phyloP scores from a whole-genome alignment of 2,329 filamentous ascomycete species.

The Leptodontidium sp. region DNA sequence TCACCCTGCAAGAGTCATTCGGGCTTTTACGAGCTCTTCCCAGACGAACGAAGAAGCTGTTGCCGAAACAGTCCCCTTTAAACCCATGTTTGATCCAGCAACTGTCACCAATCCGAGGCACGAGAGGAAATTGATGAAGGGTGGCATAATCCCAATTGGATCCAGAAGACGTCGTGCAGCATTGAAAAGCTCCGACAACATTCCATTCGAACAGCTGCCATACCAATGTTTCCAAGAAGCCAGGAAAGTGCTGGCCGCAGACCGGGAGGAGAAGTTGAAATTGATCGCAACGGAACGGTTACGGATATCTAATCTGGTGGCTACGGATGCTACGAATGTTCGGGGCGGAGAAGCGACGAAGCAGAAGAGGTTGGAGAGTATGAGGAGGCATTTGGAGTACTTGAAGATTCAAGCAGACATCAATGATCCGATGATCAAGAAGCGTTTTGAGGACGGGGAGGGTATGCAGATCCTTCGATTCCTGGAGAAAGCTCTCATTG shows the following conservation, averaged over 20 bases:
- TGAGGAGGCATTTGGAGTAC: slow-evolving; percentile 76
- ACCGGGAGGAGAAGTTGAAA: slow-evolving; percentile 81
- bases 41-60: slow-evolving; percentile 47
- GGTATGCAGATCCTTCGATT: slow-evolving; percentile 61
- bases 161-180: slow-evolving; percentile 85
- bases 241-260: slow-evolving; percentile 79
- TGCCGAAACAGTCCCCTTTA: slow-evolving; percentile 48
- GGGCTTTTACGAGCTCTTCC: slow-evolving; percentile 47
- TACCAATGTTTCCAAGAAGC: slow-evolving; percentile 99
- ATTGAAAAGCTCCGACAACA: slow-evolving; percentile 68
- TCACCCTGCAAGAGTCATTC: slow-evolving; percentile 39
- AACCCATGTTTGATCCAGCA: slow-evolving; percentile 67
- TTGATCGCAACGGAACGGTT: slow-evolving; percentile 73
- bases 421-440: slow-evolving; percentile 94
- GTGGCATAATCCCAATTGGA: slow-evolving; percentile 77
- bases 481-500: slow-evolving; percentile 1
- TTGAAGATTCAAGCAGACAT: slow-evolving; percentile 92
- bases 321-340: slow-evolving; percentile 62
- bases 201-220: slow-evolving; percentile 89
- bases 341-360: slow-evolving; percentile 71
- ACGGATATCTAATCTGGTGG: slow-evolving; percentile 73
- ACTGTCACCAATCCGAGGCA: slow-evolving; percentile 70
- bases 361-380: slow-evolving; percentile 70
- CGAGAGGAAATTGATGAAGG: slow-evolving; percentile 73
- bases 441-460: slow-evolving; percentile 88